Evolutionary conservation across 2,329 filamentous ascomycete genomes (phyloP).

Genomic region (Colletotrichum caudatum): DNA sequence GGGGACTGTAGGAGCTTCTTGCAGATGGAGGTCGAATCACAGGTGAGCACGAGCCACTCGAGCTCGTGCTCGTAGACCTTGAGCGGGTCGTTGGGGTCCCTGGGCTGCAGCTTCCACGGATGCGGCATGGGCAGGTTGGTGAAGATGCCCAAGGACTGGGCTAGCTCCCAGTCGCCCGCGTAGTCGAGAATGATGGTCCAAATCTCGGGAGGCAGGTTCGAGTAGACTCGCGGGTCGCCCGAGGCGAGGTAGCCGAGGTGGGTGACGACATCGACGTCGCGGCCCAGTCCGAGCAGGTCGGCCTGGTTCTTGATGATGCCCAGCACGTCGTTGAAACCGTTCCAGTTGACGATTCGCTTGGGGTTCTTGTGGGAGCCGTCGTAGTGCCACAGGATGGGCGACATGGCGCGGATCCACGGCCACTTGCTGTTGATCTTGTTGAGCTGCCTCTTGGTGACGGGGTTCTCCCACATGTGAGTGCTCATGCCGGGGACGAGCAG

Average conservation of each 20-base stretch:
- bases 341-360: slow-evolving; percentile 71
- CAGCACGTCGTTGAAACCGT: slow-evolving; percentile 77
- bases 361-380: slow-evolving; percentile 61
- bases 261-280: slow-evolving; percentile 72
- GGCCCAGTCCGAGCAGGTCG: slow-evolving; percentile 78
- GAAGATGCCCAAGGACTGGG: slow-evolving; percentile 83
- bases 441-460: slow-evolving; percentile 88
- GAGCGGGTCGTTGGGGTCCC: slow-evolving; percentile 71
- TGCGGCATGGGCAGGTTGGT: slow-evolving; percentile 79
- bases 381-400: slow-evolving; percentile 86
- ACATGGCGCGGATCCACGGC: slow-evolving; percentile 86
- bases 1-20: slow-evolving; percentile 78
- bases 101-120: slow-evolving; percentile 75
- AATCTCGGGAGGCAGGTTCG: slow-evolving; percentile 81
- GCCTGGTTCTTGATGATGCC: slow-evolving; percentile 82
- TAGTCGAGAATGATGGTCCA: slow-evolving; percentile 91
- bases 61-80: slow-evolving; percentile 81
- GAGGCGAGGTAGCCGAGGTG: slow-evolving; percentile 53
- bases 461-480: slow-evolving; percentile 88
- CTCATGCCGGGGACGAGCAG: slow-evolving; percentile 91
- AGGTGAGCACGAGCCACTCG: slow-evolving; percentile 86
- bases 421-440: slow-evolving; percentile 86
- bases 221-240: slow-evolving; percentile 51
- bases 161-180: slow-evolving; percentile 90
- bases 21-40: slow-evolving; percentile 77